Percentiles rank a stretch among this genome's conserved stretches.
These are phyloP conservation scores for Bryoglossum gracile DNA, from an alignment of 495 filamentous ascomycete genomes.

Conservation along the genomic window DNA sequence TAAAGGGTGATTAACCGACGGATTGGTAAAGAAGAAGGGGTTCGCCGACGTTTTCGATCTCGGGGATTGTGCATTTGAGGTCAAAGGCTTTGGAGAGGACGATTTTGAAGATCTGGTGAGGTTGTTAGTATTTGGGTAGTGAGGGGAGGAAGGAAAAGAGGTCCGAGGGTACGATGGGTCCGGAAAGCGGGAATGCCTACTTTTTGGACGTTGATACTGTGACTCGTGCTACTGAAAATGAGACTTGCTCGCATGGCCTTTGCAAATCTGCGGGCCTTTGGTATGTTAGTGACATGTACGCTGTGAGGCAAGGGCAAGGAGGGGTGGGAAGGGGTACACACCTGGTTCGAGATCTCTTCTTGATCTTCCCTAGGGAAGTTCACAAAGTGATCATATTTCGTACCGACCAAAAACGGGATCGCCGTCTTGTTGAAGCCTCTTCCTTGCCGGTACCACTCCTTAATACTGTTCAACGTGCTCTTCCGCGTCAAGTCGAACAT, in stretches of 20 bases:
- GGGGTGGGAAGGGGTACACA: conserved; percentile 29
- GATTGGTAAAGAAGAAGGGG: conserved; percentile 91
- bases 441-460: conserved; percentile 98
- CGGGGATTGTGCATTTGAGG: conserved; percentile 96
- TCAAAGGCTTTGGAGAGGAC: conserved; percentile 98
- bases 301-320: neutral
- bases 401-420: conserved; percentile 92
- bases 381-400: conserved; percentile 98
- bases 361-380: conserved; percentile 96
- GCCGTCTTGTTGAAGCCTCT: conserved; percentile 99
- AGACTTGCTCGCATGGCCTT: conserved; percentile 96
- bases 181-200: conserved; percentile 37
- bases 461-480: conserved; percentile 96
- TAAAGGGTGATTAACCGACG: conserved; percentile 32
- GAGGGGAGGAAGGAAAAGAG: neutral
- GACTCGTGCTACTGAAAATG: conserved; percentile 97
- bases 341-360: conserved; percentile 95
- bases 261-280: conserved; percentile 88
- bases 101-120: conserved; percentile 92
- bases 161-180: too few relatives aligned
- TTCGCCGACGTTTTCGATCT: conserved; percentile 96
- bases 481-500: conserved; percentile 99
- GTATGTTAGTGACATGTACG: neutral
- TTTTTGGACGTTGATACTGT: conserved; percentile 99
- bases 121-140: conserved; percentile 6